Base-by-base conservation (phyloP, 352 stramenopile genomes). In the Plasmopara viticola region DNA sequence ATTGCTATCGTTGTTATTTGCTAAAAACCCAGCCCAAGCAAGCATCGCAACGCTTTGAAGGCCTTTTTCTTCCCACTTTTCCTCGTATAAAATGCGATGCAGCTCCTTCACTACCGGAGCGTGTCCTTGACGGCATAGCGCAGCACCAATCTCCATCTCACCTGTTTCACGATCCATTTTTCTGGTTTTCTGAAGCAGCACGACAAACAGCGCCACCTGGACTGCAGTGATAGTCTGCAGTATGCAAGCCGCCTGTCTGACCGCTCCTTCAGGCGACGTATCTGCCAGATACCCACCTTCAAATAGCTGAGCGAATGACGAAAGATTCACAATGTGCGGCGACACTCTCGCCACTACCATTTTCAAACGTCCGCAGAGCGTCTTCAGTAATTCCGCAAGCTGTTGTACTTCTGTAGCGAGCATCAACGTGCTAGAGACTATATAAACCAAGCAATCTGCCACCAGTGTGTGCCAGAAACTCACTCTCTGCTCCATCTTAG, bases 291-390 rank as follows among this genome's bases (percentile, higher is more conserved):
- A 87, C 34, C 73, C 74, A 38, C 74, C 74, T 55, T 87, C 73
- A 58, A 86, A 87, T 9, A 90, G 63, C 67, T 90, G 78, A 5
- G 67, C 60, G 48, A 88, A 85, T 42, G 77, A 82, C 48, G 77
- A 84, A 0, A 90, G 58, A 61, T 91, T 91, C 18, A 91, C 78
- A 57, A 91, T 88, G 53, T 91, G 78, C 44, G 80, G 77, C 20
- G 83, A 87, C 6, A 93, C 74, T 53, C 87, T 86, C 1, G 78
- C 62, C 30, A 90, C 73, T 18, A 73, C 68, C 0, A 61, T 47
- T 41, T 90, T 74, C 7, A 90, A 56, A 5, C 74, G 77, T 34
- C 60, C 58, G 51, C 76, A 87, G 8, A 90, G 62, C 44, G 64
- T 65, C 53, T 85, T 70, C 5, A 90, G 51, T 20, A 84, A 56